Evolutionary conservation across 139 green algal species (phyloP).

Genomic region (Picochlorum sp.): DNA sequence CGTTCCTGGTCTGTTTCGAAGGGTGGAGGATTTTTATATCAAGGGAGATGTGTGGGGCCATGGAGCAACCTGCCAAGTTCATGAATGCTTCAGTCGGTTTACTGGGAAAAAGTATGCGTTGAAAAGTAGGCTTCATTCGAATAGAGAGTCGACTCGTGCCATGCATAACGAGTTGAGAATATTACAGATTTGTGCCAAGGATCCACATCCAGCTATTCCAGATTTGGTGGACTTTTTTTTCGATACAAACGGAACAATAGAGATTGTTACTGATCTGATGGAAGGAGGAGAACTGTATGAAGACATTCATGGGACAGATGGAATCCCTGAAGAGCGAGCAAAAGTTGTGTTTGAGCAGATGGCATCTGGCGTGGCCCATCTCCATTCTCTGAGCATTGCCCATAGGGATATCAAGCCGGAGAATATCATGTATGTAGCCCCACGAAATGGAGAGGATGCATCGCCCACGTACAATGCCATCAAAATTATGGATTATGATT

Average conservation of each 20-base stretch:
- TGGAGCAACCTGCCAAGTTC: constrained; percentile 22
- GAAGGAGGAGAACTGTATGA: constrained; percentile 30
- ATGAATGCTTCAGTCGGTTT: constrained; percentile 15
- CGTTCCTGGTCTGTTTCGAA: constrained; percentile 22
- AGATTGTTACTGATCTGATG: constrained; percentile 28
- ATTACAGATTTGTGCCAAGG: constrained; percentile 30
- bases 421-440: constrained; percentile 51
- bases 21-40: constrained; percentile 20
- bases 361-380: constrained; percentile 13
- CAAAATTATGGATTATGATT: constrained; percentile 26
- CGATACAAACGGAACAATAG: constrained; percentile 13
- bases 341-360: constrained; percentile 16
- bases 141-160: constrained; percentile 5
- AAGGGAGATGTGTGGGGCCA: constrained; percentile 20
- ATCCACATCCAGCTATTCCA: constrained; percentile 28
- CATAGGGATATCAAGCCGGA: constrained; percentile 71
- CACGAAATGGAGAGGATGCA: neutral
- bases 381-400: constrained; percentile 31
- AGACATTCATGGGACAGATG: constrained; percentile 2
- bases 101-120: constrained; percentile 15
- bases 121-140: constrained; percentile 7
- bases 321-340: constrained; percentile 19
- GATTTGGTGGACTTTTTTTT: constrained; percentile 25
- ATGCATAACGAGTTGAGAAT: constrained; percentile 37
- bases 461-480: neutral